Conservation (phyloP, 306 rosid genomes). For the Crataegus laevigata region DNA sequence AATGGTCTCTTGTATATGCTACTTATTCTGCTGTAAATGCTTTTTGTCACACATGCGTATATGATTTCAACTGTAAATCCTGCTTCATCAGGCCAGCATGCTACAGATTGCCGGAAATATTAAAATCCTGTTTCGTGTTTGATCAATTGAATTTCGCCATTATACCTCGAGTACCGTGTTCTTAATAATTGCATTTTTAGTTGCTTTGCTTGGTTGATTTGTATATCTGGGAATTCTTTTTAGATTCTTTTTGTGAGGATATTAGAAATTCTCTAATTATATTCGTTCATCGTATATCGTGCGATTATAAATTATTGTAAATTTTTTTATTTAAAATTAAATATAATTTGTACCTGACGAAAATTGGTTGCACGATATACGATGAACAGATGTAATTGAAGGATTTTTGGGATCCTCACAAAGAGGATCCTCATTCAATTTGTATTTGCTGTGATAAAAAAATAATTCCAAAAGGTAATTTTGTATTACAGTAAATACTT, state of each 20-base stretch:
- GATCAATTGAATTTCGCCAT: not conserved
- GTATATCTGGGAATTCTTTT: too few relatives aligned
- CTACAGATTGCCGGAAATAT: not conserved
- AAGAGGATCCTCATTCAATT: not conserved
- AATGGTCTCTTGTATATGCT: constrained; percentile 24
- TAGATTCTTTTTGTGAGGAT: too few relatives aligned
- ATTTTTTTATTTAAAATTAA: too few relatives aligned
- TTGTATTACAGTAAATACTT: not conserved
- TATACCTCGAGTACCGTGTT: not conserved
- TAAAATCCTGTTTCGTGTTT: not conserved
- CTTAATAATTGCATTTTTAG: too few relatives aligned
- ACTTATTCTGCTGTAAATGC: constrained; percentile 16
- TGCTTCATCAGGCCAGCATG: constrained; percentile 15
- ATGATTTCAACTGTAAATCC: constrained; percentile 26
- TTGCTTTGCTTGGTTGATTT: too few relatives aligned
- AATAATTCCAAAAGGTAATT: not conserved
- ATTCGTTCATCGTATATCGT: too few relatives aligned
- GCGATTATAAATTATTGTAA: too few relatives aligned
- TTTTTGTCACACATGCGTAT: constrained; percentile 16
- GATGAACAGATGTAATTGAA: too few relatives aligned
- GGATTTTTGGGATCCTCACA: too few relatives aligned
- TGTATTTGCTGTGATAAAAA: not conserved
- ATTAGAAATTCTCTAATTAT: accelerated
- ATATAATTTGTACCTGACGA: too few relatives aligned
- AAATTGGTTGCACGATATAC: too few relatives aligned